Conservation (phyloP, 164 flowering plant genomes). For the Warburgia ugandensis region DNA sequence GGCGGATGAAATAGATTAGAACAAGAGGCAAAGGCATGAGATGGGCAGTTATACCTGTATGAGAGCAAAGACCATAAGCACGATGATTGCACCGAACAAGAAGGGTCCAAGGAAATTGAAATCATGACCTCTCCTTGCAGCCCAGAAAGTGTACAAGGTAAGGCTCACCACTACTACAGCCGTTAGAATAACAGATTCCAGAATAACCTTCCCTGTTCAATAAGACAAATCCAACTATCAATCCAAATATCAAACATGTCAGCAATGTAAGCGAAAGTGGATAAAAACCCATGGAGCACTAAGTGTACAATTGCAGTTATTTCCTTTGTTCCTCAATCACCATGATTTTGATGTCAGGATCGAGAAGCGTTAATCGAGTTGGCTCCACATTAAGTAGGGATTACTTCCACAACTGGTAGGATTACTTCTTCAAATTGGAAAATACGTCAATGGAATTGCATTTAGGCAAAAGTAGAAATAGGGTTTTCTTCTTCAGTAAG, state of each 20-base stretch:
- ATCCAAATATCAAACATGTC: background rate
- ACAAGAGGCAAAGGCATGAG: background rate
- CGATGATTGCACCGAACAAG: slow-evolving; percentile 6
- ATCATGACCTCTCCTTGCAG: slow-evolving; percentile 15
- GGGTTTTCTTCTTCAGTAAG: background rate
- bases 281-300: background rate
- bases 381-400: background rate
- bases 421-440: too few species aligned
- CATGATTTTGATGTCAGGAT: too few species aligned
- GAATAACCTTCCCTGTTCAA: slow-evolving; percentile 13
- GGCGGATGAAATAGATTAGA: background rate
- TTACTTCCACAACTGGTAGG: too few species aligned
- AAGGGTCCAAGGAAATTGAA: slow-evolving; percentile 16
- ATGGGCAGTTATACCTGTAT: slow-evolving; percentile 10
- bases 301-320: too few species aligned
- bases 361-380: background rate
- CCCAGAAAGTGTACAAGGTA: slow-evolving; percentile 18
- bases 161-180: slow-evolving; percentile 11
- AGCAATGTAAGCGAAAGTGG: background rate
- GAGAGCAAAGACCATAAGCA: slow-evolving; percentile 8
- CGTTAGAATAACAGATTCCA: slow-evolving; percentile 14
- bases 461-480: too few species aligned
- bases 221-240: background rate
- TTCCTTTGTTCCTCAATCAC: too few species aligned
- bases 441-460: too few species aligned